A percentile compares a stretch with the other conserved stretches of the same genome.
These are phyloP conservation scores for Tripterygium wilfordii DNA, from an alignment of 177 flowering plant genomes.

Conservation along the genomic window DNA sequence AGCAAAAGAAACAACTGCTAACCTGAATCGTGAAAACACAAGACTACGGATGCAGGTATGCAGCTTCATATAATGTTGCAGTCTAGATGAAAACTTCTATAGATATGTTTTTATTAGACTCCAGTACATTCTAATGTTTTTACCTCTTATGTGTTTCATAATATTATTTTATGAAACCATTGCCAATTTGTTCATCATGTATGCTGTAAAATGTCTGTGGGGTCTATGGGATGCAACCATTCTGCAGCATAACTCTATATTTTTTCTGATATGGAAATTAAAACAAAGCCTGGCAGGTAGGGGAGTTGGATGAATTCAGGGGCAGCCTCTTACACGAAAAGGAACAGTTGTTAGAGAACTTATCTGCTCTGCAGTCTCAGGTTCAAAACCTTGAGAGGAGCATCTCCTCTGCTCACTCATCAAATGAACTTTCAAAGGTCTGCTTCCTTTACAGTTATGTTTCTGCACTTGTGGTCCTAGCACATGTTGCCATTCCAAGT, in stretches of 20 bases:
- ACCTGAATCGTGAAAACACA: slow-evolving; percentile 35
- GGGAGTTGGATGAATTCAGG: slow-evolving; percentile 66
- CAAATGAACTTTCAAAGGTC: slow-evolving; percentile 27
- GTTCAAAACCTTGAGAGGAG: slow-evolving; percentile 39
- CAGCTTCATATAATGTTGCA: slow-evolving; percentile 2
- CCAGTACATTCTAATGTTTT: too few species aligned
- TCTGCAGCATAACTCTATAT: slow-evolving; percentile 1
- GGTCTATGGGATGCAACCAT: too few species aligned
- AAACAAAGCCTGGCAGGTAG: slow-evolving; percentile 88
- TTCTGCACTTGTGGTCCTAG: too few species aligned
- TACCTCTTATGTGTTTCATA: too few species aligned
- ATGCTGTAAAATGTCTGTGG: too few species aligned
- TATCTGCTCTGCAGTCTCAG: slow-evolving; percentile 42
- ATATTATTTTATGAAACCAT: too few species aligned
- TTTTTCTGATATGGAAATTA: slow-evolving; percentile 57
- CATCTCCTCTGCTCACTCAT: slow-evolving; percentile 20
- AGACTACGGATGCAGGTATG: slow-evolving; percentile 52
- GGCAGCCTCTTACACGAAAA: slow-evolving; percentile 45
- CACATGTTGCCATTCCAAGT: too few species aligned
- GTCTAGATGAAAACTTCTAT: neutral
- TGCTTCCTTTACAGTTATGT: slow-evolving; percentile 1
- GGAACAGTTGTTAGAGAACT: slow-evolving; percentile 36
- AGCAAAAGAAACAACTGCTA: slow-evolving; percentile 32
- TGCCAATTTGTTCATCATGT: too few species aligned
- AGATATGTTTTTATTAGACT: too few species aligned